A percentile compares a stretch with the other conserved stretches of the same genome.
Evolutionary conservation across 2,329 filamentous ascomycete genomes (phyloP).

Genomic region (Tolypocladium pustulatum): DNA sequence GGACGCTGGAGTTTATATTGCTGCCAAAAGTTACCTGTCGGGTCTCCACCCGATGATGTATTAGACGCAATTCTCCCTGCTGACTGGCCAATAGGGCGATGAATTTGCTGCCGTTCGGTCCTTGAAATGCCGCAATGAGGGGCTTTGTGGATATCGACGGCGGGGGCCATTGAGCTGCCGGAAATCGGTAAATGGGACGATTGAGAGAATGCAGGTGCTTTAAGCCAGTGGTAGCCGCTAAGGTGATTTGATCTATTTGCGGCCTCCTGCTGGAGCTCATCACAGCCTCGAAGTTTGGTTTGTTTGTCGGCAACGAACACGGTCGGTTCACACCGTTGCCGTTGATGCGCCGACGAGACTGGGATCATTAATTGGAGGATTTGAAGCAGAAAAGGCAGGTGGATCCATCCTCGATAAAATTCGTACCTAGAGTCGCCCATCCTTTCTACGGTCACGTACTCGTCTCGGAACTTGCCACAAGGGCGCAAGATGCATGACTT

Average conservation of each 20-base stretch:
- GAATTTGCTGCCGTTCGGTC: not conserved
- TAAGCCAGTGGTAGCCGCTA: not conserved
- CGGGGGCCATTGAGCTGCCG: not conserved
- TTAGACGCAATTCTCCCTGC: too few species aligned
- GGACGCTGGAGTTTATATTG: not conserved
- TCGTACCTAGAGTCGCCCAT: too few species aligned
- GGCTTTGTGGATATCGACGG: not conserved
- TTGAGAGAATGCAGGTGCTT: not conserved
- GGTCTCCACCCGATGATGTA: not conserved
- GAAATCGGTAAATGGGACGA: not conserved
- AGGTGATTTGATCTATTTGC: not conserved
- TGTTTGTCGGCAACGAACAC: too few species aligned
- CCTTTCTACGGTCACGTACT: too few species aligned
- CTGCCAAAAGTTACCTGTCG: not conserved
- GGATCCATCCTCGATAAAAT: too few species aligned
- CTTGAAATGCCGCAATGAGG: not conserved
- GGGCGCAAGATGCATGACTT: too few species aligned
- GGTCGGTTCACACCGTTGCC: too few species aligned
- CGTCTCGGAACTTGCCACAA: too few species aligned
- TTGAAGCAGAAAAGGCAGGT: too few species aligned
- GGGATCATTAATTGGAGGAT: too few species aligned
- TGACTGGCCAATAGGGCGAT: not conserved
- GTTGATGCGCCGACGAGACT: too few species aligned
- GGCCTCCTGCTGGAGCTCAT: not conserved
- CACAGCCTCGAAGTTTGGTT: too few species aligned